phyloP scores from a whole-genome alignment of 495 filamentous ascomycete species.

The Aspergillus diversus region DNA sequence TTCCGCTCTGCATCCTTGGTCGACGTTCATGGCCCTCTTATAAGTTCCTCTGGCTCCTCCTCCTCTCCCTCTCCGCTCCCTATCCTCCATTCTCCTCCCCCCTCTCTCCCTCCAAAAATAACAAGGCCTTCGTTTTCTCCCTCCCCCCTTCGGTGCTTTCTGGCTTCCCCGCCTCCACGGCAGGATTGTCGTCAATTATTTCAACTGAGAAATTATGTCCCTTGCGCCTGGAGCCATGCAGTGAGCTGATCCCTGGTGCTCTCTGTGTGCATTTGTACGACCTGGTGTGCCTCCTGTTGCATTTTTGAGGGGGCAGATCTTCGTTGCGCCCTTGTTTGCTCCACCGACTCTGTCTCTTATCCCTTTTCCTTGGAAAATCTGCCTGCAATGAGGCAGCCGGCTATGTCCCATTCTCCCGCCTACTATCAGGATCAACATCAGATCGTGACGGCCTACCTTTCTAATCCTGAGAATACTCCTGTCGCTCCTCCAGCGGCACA shows the following conservation, averaged over 20 bases:
- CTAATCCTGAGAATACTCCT: conserved; percentile 23
- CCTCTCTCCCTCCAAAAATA: conserved; percentile 7
- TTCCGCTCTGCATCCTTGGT: conserved; percentile 35
- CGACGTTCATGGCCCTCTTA: conserved; percentile 32
- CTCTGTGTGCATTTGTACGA: conserved; percentile 45
- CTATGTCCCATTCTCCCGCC: conserved; percentile 49
- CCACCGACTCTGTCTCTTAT: conserved; percentile 25
- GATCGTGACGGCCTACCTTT: conserved; percentile 30
- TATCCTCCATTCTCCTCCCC: conserved; percentile 18
- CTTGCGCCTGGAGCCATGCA: conserved; percentile 41
- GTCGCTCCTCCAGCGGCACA: conserved; percentile 30
- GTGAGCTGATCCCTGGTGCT: conserved; percentile 41
- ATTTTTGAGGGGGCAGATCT: conserved; percentile 26
- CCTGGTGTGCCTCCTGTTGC: conserved; percentile 29
- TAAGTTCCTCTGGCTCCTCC: conserved; percentile 31
- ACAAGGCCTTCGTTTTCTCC: conserved; percentile 9
- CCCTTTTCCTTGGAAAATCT: conserved; percentile 17
- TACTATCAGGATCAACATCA: conserved; percentile 40
- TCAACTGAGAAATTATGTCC: conserved; percentile 24
- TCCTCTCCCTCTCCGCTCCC: conserved; percentile 19
- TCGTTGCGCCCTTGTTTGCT: conserved; percentile 26
- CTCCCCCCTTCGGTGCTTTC: conserved; percentile 15
- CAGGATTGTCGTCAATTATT: conserved; percentile 20
- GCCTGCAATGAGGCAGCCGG: conserved; percentile 41
- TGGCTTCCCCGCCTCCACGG: conserved; percentile 17